phyloP scores from a whole-genome alignment of 148 eudicot genomes.

The Oxyria digyna region DNA sequence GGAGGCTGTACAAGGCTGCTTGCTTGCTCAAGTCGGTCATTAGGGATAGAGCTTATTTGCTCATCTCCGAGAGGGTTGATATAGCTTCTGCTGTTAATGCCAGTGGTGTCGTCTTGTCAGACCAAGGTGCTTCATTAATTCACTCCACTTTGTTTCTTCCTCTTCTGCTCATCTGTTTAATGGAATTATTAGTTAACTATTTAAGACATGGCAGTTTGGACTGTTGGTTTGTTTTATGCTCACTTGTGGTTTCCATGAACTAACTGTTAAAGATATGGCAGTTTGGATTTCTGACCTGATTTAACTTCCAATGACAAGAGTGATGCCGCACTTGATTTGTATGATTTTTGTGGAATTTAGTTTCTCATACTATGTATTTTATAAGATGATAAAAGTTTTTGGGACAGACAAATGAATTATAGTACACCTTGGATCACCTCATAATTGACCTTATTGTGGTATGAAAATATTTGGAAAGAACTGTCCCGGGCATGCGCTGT shows the following conservation, averaged over 20 bases:
- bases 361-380: background rate
- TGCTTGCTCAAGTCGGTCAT: conserved; percentile 72
- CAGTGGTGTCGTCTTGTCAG: conserved; percentile 75
- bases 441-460: too few relatives aligned
- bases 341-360: background rate
- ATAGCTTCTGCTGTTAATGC: conserved; percentile 89
- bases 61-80: conserved; percentile 80
- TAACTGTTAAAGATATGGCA: too few relatives aligned
- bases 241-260: too few relatives aligned
- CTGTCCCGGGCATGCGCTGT: too few relatives aligned
- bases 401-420: background rate
- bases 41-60: conserved; percentile 67
- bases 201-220: too few relatives aligned
- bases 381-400: background rate
- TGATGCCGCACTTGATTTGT: background rate
- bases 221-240: too few relatives aligned
- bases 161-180: too few relatives aligned
- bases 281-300: background rate
- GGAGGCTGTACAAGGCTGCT: conserved; percentile 71
- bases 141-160: too few relatives aligned
- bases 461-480: too few relatives aligned
- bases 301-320: background rate
- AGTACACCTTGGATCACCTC: too few relatives aligned
- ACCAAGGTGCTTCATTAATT: conserved; percentile 42
- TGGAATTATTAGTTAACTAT: too few relatives aligned